Percentiles rank a stretch among this genome's conserved stretches.
These are phyloP conservation scores for Leccinum rimulosum DNA, from an alignment of 768 basidiomycete species.

Conservation along the genomic window DNA sequence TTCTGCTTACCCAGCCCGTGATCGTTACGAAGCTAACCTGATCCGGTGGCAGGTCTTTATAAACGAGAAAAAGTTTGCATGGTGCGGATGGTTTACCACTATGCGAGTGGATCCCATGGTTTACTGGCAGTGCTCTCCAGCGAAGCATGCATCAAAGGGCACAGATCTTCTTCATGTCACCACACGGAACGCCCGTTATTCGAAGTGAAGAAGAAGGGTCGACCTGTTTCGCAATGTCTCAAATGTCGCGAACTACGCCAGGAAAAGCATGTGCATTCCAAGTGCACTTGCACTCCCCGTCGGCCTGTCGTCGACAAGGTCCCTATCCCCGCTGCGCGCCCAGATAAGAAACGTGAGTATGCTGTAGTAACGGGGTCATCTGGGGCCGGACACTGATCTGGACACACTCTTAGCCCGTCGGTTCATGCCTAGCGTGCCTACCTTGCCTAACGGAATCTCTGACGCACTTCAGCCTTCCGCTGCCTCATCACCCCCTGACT, in stretches of 20 bases:
- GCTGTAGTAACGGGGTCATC: background rate
- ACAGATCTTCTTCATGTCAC: constrained; percentile 84
- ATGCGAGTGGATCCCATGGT: constrained; percentile 1
- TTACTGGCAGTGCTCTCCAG: constrained; percentile 38
- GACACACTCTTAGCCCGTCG: constrained; percentile 48
- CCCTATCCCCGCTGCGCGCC: constrained; percentile 32
- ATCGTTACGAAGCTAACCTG: background rate
- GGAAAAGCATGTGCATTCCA: constrained; percentile 77
- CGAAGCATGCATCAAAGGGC: constrained; percentile 93
- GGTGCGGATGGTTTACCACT: constrained; percentile 42
- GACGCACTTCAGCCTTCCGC: constrained; percentile 42
- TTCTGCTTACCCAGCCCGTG: background rate
- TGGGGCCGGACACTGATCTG: constrained; percentile 16
- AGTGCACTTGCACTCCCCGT: constrained; percentile 65
- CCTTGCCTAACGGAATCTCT: constrained; percentile 71
- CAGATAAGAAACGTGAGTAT: constrained; percentile 34
- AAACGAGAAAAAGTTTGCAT: constrained; percentile 72
- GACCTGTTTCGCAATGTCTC: constrained; percentile 87
- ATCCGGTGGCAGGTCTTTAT: constrained; percentile 56
- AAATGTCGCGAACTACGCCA: constrained; percentile 81
- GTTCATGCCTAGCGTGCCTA: constrained; percentile 68
- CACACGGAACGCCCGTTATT: constrained; percentile 89
- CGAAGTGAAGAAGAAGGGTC: constrained; percentile 90
- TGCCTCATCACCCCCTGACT: constrained; percentile 35
- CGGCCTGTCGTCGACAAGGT: constrained; percentile 28